Conservation (phyloP, 208 protist species). For the Acanthamoeba culbertsoni region DNA sequence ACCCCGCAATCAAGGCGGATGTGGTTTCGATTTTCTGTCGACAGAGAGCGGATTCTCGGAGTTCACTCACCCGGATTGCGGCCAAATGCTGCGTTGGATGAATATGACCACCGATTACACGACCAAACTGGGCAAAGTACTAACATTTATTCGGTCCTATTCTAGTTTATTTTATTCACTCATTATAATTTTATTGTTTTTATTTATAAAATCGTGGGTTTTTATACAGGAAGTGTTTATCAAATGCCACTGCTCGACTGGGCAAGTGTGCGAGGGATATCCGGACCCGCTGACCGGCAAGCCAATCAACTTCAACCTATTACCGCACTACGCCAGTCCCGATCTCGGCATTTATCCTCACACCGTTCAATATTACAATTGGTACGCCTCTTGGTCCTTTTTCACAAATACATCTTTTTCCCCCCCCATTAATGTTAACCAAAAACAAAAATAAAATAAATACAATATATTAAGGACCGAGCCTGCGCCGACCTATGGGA, state of each 20-base stretch:
- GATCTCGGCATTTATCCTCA: conserved; percentile 59
- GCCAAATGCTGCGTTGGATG: conserved; percentile 42
- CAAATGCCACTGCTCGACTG: conserved; percentile 53
- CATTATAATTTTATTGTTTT: neutral
- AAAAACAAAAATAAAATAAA: neutral
- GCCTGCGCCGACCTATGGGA: conserved; percentile 50
- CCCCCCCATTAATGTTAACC: neutral
- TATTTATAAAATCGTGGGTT: neutral
- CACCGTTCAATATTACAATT: conserved; percentile 68
- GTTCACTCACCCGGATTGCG: conserved; percentile 36
- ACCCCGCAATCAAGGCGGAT: neutral
- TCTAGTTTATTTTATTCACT: neutral
- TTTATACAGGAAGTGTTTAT: neutral
- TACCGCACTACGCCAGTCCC: conserved; percentile 44
- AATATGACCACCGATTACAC: conserved; percentile 30
- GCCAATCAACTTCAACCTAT: conserved; percentile 67
- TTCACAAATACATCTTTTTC: no score
- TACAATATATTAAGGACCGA: neutral
- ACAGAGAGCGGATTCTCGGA: conserved; percentile 62
- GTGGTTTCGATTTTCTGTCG: conserved; percentile 59
- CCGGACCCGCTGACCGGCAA: conserved; percentile 43
- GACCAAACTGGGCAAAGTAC: neutral
- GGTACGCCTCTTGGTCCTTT: neutral
- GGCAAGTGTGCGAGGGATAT: conserved; percentile 31
- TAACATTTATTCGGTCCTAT: neutral